phyloP scores from a whole-genome alignment of 2,329 filamentous ascomycete genomes.

The Penicillium hordei region DNA sequence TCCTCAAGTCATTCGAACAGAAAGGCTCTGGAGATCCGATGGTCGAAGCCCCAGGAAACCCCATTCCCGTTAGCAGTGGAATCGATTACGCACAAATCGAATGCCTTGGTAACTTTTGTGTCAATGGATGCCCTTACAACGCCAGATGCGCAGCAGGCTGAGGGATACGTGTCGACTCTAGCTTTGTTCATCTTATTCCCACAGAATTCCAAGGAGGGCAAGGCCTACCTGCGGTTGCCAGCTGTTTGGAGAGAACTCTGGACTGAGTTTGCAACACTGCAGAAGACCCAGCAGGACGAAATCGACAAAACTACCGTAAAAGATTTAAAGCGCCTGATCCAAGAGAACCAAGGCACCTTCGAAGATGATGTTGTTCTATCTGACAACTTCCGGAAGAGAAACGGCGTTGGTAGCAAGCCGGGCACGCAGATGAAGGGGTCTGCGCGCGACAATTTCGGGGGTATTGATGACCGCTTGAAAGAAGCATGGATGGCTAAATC shows the following conservation, averaged over 20 bases:
- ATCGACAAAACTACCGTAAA: constrained; percentile 68
- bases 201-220: constrained; percentile 79
- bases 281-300: constrained; percentile 68
- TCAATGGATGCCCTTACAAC: constrained; percentile 75
- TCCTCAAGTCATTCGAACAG: constrained; percentile 72
- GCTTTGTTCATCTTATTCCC: constrained; percentile 80
- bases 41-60: constrained; percentile 71
- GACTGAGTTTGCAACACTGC: constrained; percentile 70
- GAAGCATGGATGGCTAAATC: constrained; percentile 55
- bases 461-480: constrained; percentile 44
- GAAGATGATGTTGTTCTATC: constrained; percentile 75
- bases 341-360: constrained; percentile 46
- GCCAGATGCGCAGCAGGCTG: constrained; percentile 75
- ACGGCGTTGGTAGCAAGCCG: constrained; percentile 32
- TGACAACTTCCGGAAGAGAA: constrained; percentile 66
- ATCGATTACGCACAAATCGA: constrained; percentile 47
- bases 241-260: constrained; percentile 82
- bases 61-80: constrained; percentile 46
- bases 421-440: constrained; percentile 27
- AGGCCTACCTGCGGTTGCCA: constrained; percentile 75
- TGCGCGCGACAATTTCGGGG: constrained; percentile 23
- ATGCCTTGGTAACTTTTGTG: constrained; percentile 55
- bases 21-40: constrained; percentile 71
- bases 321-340: constrained; percentile 53
- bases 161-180: constrained; percentile 78